Evolutionary conservation across 257 asterid species (phyloP).

Genomic region (Scutellaria galericulata): DNA sequence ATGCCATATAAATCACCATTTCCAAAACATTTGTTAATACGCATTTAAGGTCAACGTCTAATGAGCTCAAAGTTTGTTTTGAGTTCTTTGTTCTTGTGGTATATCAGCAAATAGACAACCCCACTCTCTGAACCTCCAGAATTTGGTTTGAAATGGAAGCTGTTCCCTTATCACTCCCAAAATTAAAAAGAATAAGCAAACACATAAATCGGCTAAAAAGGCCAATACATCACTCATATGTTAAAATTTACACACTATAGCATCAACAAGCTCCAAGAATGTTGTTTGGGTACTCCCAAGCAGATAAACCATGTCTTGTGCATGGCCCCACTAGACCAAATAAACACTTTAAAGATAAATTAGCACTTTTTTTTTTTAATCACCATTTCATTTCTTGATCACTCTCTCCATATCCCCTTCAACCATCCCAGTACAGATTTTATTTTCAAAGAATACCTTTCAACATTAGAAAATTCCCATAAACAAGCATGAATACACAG

Average conservation of each 20-base stretch:
- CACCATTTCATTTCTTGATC: conserved; percentile 3
- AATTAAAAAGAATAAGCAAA: not conserved
- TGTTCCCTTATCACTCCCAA: conserved; percentile 15
- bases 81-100: not conserved
- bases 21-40: too few species aligned
- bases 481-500: not conserved
- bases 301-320: not conserved
- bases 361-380: not conserved
- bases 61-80: not conserved
- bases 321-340: not conserved
- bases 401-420: not conserved
- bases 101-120: not conserved
- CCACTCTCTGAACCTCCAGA: not conserved
- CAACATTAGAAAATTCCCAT: not conserved
- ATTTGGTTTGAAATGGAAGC: not conserved
- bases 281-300: conserved; percentile 8
- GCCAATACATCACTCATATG: not conserved
- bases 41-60: not conserved
- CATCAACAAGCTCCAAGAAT: conserved; percentile 6
- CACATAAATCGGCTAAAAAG: not conserved
- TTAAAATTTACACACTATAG: conserved; percentile 1
- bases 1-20: too few species aligned
- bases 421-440: conserved; percentile 1
- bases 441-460: not conserved
- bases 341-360: not conserved